phyloP scores from a whole-genome alignment of 129 eudicot genomes.

The Saposhnikovia divaricata region DNA sequence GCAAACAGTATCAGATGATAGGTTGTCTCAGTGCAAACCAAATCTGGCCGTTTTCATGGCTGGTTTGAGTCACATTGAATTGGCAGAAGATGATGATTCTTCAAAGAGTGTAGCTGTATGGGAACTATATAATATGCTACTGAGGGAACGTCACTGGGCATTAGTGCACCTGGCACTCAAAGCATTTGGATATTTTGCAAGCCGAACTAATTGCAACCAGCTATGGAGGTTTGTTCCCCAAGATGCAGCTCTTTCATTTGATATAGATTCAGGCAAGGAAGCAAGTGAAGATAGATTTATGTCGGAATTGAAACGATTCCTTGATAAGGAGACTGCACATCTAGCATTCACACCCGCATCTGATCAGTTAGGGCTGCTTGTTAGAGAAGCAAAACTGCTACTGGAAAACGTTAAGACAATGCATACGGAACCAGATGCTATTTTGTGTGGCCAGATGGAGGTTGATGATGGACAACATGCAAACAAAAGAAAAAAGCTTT shows the following conservation, averaged over 20 bases:
- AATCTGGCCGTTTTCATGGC: slow-evolving; percentile 69
- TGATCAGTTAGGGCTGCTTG: slow-evolving; percentile 33
- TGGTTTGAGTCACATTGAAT: slow-evolving; percentile 54
- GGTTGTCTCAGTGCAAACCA: slow-evolving; percentile 65
- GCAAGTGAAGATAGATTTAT: slow-evolving; percentile 69
- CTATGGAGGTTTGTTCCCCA: slow-evolving; percentile 89
- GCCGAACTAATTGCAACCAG: slow-evolving; percentile 62
- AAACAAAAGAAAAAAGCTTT: slow-evolving; percentile 58
- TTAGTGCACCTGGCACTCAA: slow-evolving; percentile 57
- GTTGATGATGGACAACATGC: slow-evolving; percentile 32
- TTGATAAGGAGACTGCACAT: slow-evolving; percentile 70
- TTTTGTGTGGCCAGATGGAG: slow-evolving; percentile 23
- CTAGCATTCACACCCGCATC: slow-evolving; percentile 26
- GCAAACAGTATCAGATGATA: slow-evolving; percentile 28
- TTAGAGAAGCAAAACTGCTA: slow-evolving; percentile 45
- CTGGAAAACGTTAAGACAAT: slow-evolving; percentile 28
- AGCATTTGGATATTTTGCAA: slow-evolving; percentile 88
- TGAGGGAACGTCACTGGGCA: slow-evolving; percentile 90
- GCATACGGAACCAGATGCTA: slow-evolving; percentile 8
- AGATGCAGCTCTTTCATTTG: slow-evolving; percentile 84
- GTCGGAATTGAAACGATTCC: slow-evolving; percentile 70
- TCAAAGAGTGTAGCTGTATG: slow-evolving; percentile 50
- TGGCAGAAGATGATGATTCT: slow-evolving; percentile 40
- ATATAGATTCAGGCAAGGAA: slow-evolving; percentile 48
- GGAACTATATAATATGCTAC: slow-evolving; percentile 66